Evolutionary conservation across 2,329 filamentous ascomycete species (phyloP), one percentile per base, ranked within the genome.

Genomic region (Penicillium olsonii): DNA sequence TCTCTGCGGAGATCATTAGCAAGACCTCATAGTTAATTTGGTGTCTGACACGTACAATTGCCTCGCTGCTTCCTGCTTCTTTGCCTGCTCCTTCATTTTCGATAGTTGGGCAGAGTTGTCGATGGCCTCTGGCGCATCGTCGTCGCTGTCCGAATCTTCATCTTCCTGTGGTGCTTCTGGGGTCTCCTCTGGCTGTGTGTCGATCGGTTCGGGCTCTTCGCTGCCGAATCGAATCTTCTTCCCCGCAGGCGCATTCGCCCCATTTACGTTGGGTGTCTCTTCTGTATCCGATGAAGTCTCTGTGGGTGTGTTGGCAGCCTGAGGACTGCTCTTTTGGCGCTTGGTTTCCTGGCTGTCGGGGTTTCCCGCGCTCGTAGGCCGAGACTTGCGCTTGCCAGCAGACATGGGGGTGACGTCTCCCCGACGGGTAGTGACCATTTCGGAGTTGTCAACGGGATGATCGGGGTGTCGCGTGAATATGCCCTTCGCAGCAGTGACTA

Each of bases 401-500:
- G 56, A n/a, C n/a, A n/a, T 39, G 17, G 60, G 43, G 33, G 60
- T 49, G 42, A 66, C 52, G 26, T 59, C 57, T 42, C 60, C 58
- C 50, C 52, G 61, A 56, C 65, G 59, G 26, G 66, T 72, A 45
- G 66, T 64, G 41, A 65, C 69, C 70, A 73, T 73, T 29, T 64
- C 60, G 15, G 59, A 45, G 45, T 61, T 59, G 42, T 42, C 45
- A 44, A 53, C 42, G 47, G 49, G 38, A 31, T 61, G 55, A 43
- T 64, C 50, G 50, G 64, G 54, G 20, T 62, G 61, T 61, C 62
- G 66, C 55, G 62, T 55, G 51, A 73, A 72, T 55, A 74, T 54
- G 58, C 71, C 69, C 60, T 71, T 72, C 52, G 72, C 72, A 53
- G 69, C 69, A 42, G 68, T 73, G 44, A 74, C 65, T 45, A 74